A percentile compares a stretch with the other conserved stretches of the same genome.
Conservation (phyloP, 1,284 basidiomycete species). For the Malassezia nana region DNA sequence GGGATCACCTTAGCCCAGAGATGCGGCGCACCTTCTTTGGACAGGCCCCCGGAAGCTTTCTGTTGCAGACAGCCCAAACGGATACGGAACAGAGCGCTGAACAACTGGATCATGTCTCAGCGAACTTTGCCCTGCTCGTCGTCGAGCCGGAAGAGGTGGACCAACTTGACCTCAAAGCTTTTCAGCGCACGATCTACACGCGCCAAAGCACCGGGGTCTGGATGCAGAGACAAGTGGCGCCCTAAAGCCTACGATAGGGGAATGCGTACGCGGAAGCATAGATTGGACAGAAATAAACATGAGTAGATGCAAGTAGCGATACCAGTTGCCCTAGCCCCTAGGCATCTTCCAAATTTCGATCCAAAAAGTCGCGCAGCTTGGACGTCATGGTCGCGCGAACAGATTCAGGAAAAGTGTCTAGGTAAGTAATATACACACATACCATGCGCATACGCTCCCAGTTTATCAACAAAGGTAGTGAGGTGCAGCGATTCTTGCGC, state of each 20-base stretch:
- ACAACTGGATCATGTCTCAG: not conserved
- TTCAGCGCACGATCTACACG: not conserved
- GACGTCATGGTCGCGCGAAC: constrained; percentile 7
- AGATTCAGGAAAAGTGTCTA: constrained; percentile 16
- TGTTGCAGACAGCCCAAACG: not conserved
- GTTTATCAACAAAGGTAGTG: constrained; percentile 11
- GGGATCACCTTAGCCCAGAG: not conserved
- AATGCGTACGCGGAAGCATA: no score
- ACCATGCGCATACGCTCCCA: constrained; percentile 15
- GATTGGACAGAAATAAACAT: no score
- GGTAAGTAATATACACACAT: not conserved
- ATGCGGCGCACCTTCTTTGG: constrained; percentile 6
- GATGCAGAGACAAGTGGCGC: not conserved
- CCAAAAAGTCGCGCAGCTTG: constrained; percentile 14
- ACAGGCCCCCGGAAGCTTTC: not conserved
- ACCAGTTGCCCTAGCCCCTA: no score
- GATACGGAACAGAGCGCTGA: not conserved
- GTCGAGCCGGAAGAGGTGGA: constrained; percentile 13
- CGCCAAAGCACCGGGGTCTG: not conserved
- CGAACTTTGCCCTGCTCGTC: constrained; percentile 13
- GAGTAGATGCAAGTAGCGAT: no score
- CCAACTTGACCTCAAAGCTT: not conserved
- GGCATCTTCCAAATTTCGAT: constrained; percentile 17
- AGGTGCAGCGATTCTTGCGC: constrained; percentile 10
- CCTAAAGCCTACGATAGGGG: not conserved